Evolutionary conservation across 2,329 filamentous ascomycete species (phyloP).

Genomic region (Alternaria infectoria): DNA sequence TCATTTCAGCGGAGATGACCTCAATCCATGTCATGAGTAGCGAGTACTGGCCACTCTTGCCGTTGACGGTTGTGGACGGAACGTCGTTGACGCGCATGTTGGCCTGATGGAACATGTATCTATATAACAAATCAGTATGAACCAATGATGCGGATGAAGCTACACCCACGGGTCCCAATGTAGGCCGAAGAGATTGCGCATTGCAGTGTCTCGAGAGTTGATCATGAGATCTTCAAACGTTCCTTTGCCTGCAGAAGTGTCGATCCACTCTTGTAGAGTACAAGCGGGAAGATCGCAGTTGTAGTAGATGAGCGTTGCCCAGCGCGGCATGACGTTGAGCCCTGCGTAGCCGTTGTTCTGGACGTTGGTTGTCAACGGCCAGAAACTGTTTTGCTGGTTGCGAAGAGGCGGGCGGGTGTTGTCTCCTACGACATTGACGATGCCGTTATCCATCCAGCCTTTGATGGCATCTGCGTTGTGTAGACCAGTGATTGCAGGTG

Average conservation of each 20-base stretch:
- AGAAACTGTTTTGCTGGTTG: conserved; percentile 61
- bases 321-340: conserved; percentile 64
- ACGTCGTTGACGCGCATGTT: conserved; percentile 62
- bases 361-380: conserved; percentile 61
- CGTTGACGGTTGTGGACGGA: conserved; percentile 56
- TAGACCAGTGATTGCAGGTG: conserved; percentile 68
- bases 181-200: conserved; percentile 63
- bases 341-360: conserved; percentile 62
- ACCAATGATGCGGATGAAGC: too few relatives aligned
- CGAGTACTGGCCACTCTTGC: conserved; percentile 55
- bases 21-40: conserved; percentile 66
- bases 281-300: conserved; percentile 66
- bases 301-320: conserved; percentile 69
- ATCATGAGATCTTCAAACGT: conserved; percentile 60
- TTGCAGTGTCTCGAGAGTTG: conserved; percentile 60
- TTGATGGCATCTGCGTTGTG: conserved; percentile 68
- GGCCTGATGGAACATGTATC: conserved; percentile 70
- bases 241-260: conserved; percentile 63
- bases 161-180: conserved; percentile 55
- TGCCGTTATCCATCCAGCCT: conserved; percentile 66
- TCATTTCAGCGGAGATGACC: conserved; percentile 60
- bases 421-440: conserved; percentile 67
- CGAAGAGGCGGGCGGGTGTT: conserved; percentile 64
- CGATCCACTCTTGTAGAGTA: conserved; percentile 66
- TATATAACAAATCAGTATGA: conserved; percentile 15